Base-by-base conservation (phyloP, 2,329 filamentous ascomycete genomes). In the Gremmenia infestans region DNA sequence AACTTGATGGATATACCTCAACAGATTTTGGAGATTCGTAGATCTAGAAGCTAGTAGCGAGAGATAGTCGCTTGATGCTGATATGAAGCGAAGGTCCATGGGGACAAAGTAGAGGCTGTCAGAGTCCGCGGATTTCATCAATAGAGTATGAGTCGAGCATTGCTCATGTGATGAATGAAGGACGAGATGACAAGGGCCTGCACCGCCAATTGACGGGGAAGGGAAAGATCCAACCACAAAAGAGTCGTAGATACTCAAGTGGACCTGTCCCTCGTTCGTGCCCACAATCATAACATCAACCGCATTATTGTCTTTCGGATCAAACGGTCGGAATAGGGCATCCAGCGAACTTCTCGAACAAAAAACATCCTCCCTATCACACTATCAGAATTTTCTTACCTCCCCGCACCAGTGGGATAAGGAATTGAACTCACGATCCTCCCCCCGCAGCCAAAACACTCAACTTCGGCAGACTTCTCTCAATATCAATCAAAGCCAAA, bases 41-140 rank as follows among this genome's bases (percentile, higher is more conserved):
- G 91, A 87, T 66, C 95, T 96, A 15, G 88, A 91, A 0, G 92
- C 88, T 12, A 97, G 78, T 4, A 96, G 78, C 28, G 92, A 89
- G 2, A 97, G 76, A 66, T 95, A 89, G 54, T 91, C 83, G 3
- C 89, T 89, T 2, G 86, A 87, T 14, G 86, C 86, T 3, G 86
- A 85, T 48, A 96, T 83, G 67, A 96, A 95, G 0, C 86, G 83
- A n/a, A 96, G 76, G 63, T 95, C 89, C 69, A 96, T 82, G 1
- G 88, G 88, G 0, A 92, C 76, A n/a, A 93, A 73, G 57, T 83
- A 79, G 9, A 87, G 67, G 15, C 70, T 60, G 28, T 75, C 70
- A 5, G 75, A 71, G 1, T 70, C 68, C 19, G 71, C 71, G n/a
- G 73, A 71, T 52, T 73, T 73, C 62, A 88, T 75, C 8, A 96